Evolutionary conservation across 306 rosid species (phyloP).

Genomic region (Rosa chinensis): DNA sequence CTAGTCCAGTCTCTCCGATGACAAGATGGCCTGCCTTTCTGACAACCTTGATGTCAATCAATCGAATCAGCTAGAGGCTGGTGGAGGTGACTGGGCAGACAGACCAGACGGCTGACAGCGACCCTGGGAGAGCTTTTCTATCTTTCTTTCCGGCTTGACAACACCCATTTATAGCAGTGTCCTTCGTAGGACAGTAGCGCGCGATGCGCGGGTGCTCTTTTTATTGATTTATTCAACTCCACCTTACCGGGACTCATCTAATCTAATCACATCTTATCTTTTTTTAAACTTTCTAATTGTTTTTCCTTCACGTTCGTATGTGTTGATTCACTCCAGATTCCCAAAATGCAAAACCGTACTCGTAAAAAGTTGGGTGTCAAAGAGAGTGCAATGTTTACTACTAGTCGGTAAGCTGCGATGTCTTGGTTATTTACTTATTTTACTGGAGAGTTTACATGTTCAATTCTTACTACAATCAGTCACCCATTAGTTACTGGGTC

Average conservation of each 20-base stretch:
- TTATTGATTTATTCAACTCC: neutral
- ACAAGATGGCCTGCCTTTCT: slow-evolving; percentile 23
- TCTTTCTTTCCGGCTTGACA: neutral
- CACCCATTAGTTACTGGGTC: too few species aligned
- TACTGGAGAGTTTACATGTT: too few species aligned
- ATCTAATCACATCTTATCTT: neutral
- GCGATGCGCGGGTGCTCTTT: slow-evolving; percentile 72
- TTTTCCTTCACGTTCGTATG: neutral
- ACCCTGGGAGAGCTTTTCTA: slow-evolving; percentile 10
- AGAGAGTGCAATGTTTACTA: too few species aligned
- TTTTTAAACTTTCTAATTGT: neutral
- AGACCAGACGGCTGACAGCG: slow-evolving; percentile 44
- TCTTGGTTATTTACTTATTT: too few species aligned
- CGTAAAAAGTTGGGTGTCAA: too few species aligned
- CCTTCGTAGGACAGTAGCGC: slow-evolving; percentile 49
- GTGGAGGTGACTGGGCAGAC: slow-evolving; percentile 31
- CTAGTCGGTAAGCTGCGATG: too few species aligned
- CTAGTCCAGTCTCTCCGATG: slow-evolving; percentile 34
- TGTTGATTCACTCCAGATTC: neutral
- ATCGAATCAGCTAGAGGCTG: neutral
- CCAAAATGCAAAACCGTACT: too few species aligned
- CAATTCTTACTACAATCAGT: too few species aligned
- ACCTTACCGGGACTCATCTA: neutral
- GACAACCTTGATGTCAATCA: slow-evolving; percentile 29
- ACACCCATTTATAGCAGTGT: neutral